A percentile compares a stretch with the other conserved stretches of the same genome.
phyloP scores from a whole-genome alignment of 2,329 filamentous ascomycete genomes.

The Proliferodiscus dingleyae region DNA sequence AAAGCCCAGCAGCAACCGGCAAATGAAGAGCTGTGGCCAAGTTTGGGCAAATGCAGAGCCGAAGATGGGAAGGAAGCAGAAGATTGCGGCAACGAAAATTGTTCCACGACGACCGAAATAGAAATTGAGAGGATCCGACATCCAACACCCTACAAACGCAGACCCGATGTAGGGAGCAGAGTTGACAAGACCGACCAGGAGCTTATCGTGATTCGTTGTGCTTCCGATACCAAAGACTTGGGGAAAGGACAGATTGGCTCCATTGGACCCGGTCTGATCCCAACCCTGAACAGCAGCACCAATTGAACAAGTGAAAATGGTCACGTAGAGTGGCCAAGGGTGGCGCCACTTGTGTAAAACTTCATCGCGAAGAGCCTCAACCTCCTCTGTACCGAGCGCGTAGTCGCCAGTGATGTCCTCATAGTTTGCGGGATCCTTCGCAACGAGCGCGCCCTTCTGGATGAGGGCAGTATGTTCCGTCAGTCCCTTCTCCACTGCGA shows the following conservation, averaged over 20 bases:
- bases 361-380: constrained; percentile 59
- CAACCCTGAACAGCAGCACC: constrained; percentile 60
- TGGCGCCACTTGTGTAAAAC: constrained; percentile 64
- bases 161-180: constrained; percentile 38
- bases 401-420: constrained; percentile 54
- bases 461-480: constrained; percentile 53
- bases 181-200: constrained; percentile 57
- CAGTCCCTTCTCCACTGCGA: constrained; percentile 56
- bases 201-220: constrained; percentile 41
- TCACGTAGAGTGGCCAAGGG: constrained; percentile 58
- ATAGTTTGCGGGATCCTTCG: constrained; percentile 62
- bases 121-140: constrained; percentile 58
- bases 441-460: constrained; percentile 67
- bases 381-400: constrained; percentile 55
- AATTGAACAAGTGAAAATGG: constrained; percentile 63
- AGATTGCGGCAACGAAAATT: constrained; percentile 59
- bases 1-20: constrained; percentile 52
- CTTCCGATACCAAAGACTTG: constrained; percentile 38
- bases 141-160: constrained; percentile 53
- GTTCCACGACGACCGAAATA: constrained; percentile 55
- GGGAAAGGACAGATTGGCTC: constrained; percentile 45
- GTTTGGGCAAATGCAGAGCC: constrained; percentile 54
- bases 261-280: constrained; percentile 43
- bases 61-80: constrained; percentile 57
- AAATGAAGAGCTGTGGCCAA: constrained; percentile 54